A percentile compares a stretch with the other conserved stretches of the same genome.
phyloP scores from a whole-genome alignment of 495 filamentous ascomycete genomes.

The Penicillium soppii region DNA sequence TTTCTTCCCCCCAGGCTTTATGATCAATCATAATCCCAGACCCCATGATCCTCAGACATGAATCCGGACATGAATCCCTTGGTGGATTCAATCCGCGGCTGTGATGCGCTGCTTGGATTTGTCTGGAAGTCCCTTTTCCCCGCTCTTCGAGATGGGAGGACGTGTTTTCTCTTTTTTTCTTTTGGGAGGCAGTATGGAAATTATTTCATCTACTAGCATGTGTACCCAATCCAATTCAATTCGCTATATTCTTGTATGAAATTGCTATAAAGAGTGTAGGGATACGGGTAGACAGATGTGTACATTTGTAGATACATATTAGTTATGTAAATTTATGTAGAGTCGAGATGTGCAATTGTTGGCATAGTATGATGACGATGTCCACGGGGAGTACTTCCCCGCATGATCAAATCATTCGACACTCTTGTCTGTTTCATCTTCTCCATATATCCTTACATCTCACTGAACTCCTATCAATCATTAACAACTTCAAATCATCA shows the following conservation, averaged over 20 bases:
- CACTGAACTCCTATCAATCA: background rate
- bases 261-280: no score
- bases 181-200: background rate
- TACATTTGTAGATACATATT: no score
- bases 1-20: constrained; percentile 12
- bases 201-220: background rate
- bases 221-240: no score
- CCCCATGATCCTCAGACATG: constrained; percentile 8
- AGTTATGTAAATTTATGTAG: no score
- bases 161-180: background rate
- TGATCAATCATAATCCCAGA: constrained; percentile 11
- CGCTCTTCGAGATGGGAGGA: constrained; percentile 7
- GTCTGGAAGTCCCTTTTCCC: constrained; percentile 10
- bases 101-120: constrained; percentile 14
- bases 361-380: no score
- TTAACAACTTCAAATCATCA: constrained; percentile 13
- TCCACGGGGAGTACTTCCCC: no score
- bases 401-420: constrained; percentile 22
- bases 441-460: background rate
- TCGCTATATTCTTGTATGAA: no score
- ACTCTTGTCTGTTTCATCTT: background rate
- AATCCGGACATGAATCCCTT: constrained; percentile 46
- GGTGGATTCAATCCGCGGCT: constrained; percentile 47
- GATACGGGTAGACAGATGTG: no score
- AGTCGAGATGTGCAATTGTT: no score